Evolutionary conservation across 768 basidiomycete genomes (phyloP), one percentile per base, ranked within the genome.

Genomic region (Crucibulum laeve): DNA sequence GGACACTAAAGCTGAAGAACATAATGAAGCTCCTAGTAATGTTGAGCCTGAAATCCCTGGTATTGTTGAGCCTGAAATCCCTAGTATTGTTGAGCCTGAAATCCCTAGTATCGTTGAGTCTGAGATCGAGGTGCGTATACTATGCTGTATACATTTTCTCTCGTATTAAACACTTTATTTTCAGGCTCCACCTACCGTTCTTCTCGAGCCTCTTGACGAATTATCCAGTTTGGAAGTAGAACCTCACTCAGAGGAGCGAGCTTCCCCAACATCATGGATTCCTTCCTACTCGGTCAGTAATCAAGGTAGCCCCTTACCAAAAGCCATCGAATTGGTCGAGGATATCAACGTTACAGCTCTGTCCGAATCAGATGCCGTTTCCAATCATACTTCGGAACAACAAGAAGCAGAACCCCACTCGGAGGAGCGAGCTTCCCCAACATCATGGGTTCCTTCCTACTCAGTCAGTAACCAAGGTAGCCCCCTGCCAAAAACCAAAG

Each of bases 381-480:
- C 13, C 18, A 18, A 8, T n/a, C 8, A 30, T 8, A n/a, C 28
- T 8, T 8, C 8, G 28, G 28, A n/a, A n/a, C n/a, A n/a, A 8
- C 8, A 30, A n/a, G 28, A 30, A n/a, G 23, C 28, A 8, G 28
- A 8, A 30, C 8, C 8, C 8, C 28, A 8, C n/a, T 8, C 28
- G n/a, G 28, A 30, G n/a, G n/a, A 22, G 5, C 38, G 11, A 24
- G 22, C 5, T 5, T 25, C 17, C 11, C 18, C 49, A 28, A 46
- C 52, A 30, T 40, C 46, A 19, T 57, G 52, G 53, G 46, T 57
- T 4, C 52, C 56, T 5, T 55, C 56, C 5, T 57, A 57, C 33
- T 51, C 56, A 14, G 50, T 53, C 18, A 55, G 50, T 45, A 44
- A 45, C 3, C 56, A 55, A 48, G 54, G 56, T 26, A 58, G 52